Evolutionary conservation across 2,329 filamentous ascomycete genomes (phyloP).

Genomic region (Colletotrichum liriopes): DNA sequence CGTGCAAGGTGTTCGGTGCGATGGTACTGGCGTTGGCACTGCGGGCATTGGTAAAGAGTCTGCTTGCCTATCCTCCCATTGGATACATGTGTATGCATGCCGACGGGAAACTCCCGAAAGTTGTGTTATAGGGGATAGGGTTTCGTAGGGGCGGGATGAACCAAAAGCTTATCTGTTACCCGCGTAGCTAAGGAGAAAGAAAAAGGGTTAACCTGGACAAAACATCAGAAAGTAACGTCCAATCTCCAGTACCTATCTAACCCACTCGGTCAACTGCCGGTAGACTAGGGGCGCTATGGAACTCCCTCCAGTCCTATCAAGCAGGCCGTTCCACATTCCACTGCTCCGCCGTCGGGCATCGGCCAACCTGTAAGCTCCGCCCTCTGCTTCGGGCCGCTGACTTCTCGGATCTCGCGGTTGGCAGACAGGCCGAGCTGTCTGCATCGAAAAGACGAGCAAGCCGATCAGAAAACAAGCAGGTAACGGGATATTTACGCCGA

Average conservation of each 20-base stretch:
- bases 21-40: slow-evolving; percentile 21
- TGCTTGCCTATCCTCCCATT: background rate
- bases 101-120: background rate
- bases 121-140: background rate
- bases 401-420: background rate
- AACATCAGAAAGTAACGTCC: no score
- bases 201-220: background rate
- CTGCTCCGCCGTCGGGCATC: background rate
- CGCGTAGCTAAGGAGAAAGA: background rate
- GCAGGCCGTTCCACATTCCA: background rate
- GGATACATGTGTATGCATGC: background rate
- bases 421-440: background rate
- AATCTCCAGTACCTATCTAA: background rate
- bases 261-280: background rate
- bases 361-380: background rate
- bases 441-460: background rate
- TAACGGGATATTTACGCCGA: background rate
- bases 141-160: background rate
- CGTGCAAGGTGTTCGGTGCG: slow-evolving; percentile 17
- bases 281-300: background rate
- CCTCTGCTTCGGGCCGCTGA: background rate
- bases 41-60: slow-evolving; percentile 19
- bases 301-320: background rate
- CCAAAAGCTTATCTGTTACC: background rate
- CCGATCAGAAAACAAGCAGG: no score